Conservation (phyloP, 2,329 filamentous ascomycete genomes). For the Nigrograna mackinnonii region DNA sequence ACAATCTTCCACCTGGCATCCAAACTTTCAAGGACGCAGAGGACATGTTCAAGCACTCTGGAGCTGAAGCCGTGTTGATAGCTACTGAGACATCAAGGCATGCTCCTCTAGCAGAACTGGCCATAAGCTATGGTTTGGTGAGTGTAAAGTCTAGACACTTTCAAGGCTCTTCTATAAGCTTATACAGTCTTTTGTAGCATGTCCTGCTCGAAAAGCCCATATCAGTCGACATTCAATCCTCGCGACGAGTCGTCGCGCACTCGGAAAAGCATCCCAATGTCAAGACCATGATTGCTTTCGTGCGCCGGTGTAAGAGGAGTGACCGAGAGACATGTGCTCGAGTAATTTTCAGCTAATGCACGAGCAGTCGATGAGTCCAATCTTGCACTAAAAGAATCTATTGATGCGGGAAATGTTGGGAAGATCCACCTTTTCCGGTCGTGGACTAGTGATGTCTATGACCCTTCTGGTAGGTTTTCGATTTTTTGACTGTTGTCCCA, state of each 20-base stretch:
- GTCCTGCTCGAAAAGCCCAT: constrained; percentile 13
- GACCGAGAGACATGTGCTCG: too few species aligned
- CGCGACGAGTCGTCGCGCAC: constrained; percentile 1
- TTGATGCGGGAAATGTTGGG: not conserved
- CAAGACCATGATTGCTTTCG: not conserved
- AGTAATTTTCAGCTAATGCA: not conserved
- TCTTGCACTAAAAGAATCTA: not conserved
- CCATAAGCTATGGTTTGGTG: too few species aligned
- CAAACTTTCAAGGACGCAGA: not conserved
- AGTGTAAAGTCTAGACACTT: too few species aligned
- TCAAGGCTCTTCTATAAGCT: not conserved
- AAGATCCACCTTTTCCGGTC: not conserved
- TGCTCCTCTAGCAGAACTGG: not conserved
- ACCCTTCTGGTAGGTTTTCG: too few species aligned
- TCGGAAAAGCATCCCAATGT: not conserved
- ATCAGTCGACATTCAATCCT: constrained; percentile 6
- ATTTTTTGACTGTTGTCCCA: too few species aligned
- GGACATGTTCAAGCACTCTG: not conserved
- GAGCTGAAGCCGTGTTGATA: not conserved
- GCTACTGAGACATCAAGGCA: not conserved
- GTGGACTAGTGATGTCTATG: not conserved
- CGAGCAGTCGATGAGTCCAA: not conserved
- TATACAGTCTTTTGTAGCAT: constrained; percentile 1
- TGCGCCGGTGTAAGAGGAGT: not conserved
- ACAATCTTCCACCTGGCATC: not conserved